These are phyloP conservation scores for Monosporascus sp. DNA, from an alignment of 2,329 filamentous ascomycete genomes.

Conservation along the genomic window DNA sequence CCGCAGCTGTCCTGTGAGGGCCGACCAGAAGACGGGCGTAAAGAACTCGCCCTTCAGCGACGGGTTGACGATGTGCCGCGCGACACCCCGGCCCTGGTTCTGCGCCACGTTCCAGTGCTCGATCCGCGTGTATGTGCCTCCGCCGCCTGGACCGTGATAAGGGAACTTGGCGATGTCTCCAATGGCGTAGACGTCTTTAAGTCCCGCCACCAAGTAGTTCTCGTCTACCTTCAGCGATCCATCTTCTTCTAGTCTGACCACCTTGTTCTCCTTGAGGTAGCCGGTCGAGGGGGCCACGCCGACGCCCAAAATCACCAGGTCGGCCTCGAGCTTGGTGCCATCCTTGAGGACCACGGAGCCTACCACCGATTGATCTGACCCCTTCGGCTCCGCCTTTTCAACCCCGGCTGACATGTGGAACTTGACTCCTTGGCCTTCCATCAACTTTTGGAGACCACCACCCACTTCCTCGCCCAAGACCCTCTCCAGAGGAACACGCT, in stretches of 20 bases:
- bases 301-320: slow-evolving; percentile 86
- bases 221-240: slow-evolving; percentile 82
- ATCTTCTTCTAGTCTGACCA: slow-evolving; percentile 69
- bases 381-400: slow-evolving; percentile 72
- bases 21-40: slow-evolving; percentile 96
- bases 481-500: slow-evolving; percentile 75
- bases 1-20: slow-evolving; percentile 78
- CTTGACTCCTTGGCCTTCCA: slow-evolving; percentile 84
- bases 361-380: slow-evolving; percentile 63
- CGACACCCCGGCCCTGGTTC: slow-evolving; percentile 78
- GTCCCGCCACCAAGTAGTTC: slow-evolving; percentile 67
- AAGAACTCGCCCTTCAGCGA: slow-evolving; percentile 61
- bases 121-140: slow-evolving; percentile 70
- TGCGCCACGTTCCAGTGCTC: slow-evolving; percentile 99
- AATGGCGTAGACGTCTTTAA: slow-evolving; percentile 83
- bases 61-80: slow-evolving; percentile 67
- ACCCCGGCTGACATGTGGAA: slow-evolving; percentile 80
- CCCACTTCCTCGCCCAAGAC: slow-evolving; percentile 82
- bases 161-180: slow-evolving; percentile 95
- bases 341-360: slow-evolving; percentile 80
- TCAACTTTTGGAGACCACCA: slow-evolving; percentile 67
- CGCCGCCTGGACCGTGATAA: slow-evolving; percentile 82
- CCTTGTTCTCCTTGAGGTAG: slow-evolving; percentile 69
- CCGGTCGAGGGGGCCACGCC: slow-evolving; percentile 83
- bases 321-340: slow-evolving; percentile 76